A percentile compares a stretch with the other conserved stretches of the same genome.
Conservation (phyloP, 257 asterid species). For the Knoxia roxburghii region DNA sequence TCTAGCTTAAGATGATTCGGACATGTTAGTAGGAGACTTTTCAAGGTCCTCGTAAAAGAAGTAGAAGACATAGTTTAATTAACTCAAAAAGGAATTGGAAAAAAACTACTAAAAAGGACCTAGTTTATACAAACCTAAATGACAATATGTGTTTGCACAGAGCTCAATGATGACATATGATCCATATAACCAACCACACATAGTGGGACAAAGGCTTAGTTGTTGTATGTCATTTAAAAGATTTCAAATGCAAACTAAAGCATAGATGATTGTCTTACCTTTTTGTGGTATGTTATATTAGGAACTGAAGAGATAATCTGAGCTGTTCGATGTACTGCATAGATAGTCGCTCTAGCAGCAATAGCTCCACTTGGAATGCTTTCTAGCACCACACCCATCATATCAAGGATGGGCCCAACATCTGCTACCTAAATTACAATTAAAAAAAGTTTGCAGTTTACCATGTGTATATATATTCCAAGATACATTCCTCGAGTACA, state of each 20-base stretch:
- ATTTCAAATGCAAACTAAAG: not conserved
- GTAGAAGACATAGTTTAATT: too few relatives aligned
- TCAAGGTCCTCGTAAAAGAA: too few relatives aligned
- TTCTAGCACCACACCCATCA: slow-evolving; percentile 48
- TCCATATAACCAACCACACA: too few relatives aligned
- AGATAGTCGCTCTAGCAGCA: slow-evolving; percentile 36
- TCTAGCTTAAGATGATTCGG: too few relatives aligned
- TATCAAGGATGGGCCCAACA: slow-evolving; percentile 45
- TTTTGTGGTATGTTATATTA: slow-evolving; percentile 34
- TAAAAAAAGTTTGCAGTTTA: not conserved
- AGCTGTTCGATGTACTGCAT: slow-evolving; percentile 39
- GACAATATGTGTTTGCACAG: too few relatives aligned
- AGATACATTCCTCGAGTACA: not conserved
- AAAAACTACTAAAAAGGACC: too few relatives aligned
- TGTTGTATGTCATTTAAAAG: too few relatives aligned
- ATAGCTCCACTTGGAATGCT: slow-evolving; percentile 27
- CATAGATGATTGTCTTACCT: slow-evolving; percentile 18
- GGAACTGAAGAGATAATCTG: slow-evolving; percentile 40
- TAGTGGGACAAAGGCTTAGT: too few relatives aligned
- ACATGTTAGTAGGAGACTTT: too few relatives aligned
- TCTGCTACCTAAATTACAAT: slow-evolving; percentile 36
- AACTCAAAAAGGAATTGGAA: too few relatives aligned
- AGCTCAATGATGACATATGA: too few relatives aligned
- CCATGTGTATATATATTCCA: not conserved
- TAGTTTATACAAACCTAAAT: too few relatives aligned